Evolutionary conservation across 1,284 basidiomycete species (phyloP), one percentile per base, ranked within the genome.

Genomic region (Microbotryum lychnidis-dioicae): DNA sequence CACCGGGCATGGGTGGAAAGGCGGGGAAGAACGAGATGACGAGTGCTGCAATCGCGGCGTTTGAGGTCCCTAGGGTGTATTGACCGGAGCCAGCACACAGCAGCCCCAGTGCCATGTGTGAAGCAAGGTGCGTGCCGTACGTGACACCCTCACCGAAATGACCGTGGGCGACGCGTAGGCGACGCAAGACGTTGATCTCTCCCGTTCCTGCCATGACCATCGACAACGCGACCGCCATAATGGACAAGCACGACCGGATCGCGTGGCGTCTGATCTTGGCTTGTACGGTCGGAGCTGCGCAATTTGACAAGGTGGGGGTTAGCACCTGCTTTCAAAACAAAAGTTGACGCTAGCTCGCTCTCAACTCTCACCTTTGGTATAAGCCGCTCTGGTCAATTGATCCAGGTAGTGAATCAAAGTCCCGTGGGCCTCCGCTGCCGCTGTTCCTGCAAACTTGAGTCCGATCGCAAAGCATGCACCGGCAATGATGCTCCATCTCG

Each of bases 181-280:
- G 83, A 33, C 91, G 84, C 29, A 98, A 79, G 64, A 90, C 87
- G 56, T 87, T 87, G 50, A 97, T 83, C 74, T 98, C 91, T 14
- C 96, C 96, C 0, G 91, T 96, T 3, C 96, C 96, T 0, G 92
- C 89, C 87, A 97, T 91, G 55, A 97, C 87, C 80, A 94, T 87
- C 67, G 86, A 85, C 31, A 96, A 77, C 4, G 91, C 81, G 46
- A 97, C 80, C 0, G 89, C 87, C 61, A 96, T 86, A 31, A 93
- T 79, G 72, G 90, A 93, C 50, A 96, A 79, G 3, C 89, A 89
- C 70, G 93, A 88, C 21, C 91, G 82, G n/a, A 93, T 82, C 1
- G 91, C 86, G 21, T 86, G 84, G 1, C 91, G 84, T 70, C 89
- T 85, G 74, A 94, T 87, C 69, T 85, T 85, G 61, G 86, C 84